Evolutionary conservation across 169 alveolate species (phyloP), one percentile per base, ranked within the genome.

Genomic region (Eimeria tenella): DNA sequence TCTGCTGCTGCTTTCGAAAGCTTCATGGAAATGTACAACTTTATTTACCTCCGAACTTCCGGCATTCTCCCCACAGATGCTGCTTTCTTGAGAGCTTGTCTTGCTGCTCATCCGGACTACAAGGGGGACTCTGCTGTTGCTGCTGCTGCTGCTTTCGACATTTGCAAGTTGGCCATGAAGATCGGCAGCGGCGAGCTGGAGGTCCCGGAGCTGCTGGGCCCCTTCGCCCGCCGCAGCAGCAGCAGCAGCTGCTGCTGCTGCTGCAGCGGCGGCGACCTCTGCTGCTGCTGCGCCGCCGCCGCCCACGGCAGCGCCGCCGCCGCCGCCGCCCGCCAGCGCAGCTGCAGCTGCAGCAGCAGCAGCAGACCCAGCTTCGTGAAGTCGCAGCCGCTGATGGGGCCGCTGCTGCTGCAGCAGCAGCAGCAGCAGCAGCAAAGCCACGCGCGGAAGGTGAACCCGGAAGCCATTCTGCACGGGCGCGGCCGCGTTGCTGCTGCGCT

Each of bases 31-130:
- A 75, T 17, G 50, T 70, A 31, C 70, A 83, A 79, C 23, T 81
- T 81, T 7, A 8, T 81, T n/a, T 62, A 81, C 58, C 83, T 62
- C 42, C 95, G 93, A 23, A 31, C 70, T 42, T 23, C 49, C 15
- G 95, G 95, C 31, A 17, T 9, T 5, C n/a, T 93, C n/a, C 70
- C 62, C 19, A 93, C 95, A 19, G 60, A 79, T 21, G 95, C 95
- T 13, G 23, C 83, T 42, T 93, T 74, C 87, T 50, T 93, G 21
- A 79, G 95, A 5, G 71, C 81, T 19, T 86, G 49, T 62, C 81
- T 93, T 7, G 25, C 58, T 6, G 93, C 86, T 0, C 95, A 93
- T 53, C 95, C 95, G 4, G 70, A 10, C 49, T 93, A 93, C 87
- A 49, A 82, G 62, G 83, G 55, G 4, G 93, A 93, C 58, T 93